These are phyloP conservation scores for Hebeloma cylindrosporum DNA, from an alignment of 768 basidiomycete species.

Conservation along the genomic window DNA sequence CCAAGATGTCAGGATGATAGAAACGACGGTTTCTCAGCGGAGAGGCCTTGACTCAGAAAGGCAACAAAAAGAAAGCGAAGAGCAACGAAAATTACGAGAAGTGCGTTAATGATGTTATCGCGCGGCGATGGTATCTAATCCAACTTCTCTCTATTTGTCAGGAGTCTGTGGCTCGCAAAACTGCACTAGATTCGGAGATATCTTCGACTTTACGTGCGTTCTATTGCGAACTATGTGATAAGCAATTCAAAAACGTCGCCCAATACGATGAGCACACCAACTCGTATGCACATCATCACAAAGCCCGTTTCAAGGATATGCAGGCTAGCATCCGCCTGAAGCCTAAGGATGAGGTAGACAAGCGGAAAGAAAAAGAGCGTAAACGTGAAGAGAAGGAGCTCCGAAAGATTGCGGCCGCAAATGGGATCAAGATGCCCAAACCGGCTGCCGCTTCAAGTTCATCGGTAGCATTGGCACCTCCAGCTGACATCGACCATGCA, in stretches of 20 bases:
- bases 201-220: slow-evolving; percentile 67
- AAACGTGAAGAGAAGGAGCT: slow-evolving; percentile 85
- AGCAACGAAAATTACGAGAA: slow-evolving; percentile 72
- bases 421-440: slow-evolving; percentile 70
- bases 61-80: slow-evolving; percentile 76
- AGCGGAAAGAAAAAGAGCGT: slow-evolving; percentile 81
- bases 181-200: slow-evolving; percentile 68
- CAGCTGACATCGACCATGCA: slow-evolving; percentile 14
- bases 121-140: not conserved
- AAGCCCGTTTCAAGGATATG: slow-evolving; percentile 80
- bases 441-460: slow-evolving; percentile 19
- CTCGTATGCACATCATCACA: slow-evolving; percentile 86
- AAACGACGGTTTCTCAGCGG: slow-evolving; percentile 80
- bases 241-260: slow-evolving; percentile 83
- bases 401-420: slow-evolving; percentile 79
- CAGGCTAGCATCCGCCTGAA: slow-evolving; percentile 70
- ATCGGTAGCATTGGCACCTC: slow-evolving; percentile 20
- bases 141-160: slow-evolving; percentile 26
- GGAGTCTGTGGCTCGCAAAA: slow-evolving; percentile 64
- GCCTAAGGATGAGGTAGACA: slow-evolving; percentile 66
- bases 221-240: slow-evolving; percentile 82
- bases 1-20: slow-evolving; percentile 82
- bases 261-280: slow-evolving; percentile 91
- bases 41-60: slow-evolving; percentile 80
- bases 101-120: slow-evolving; percentile 33